Conservation (phyloP, 2,329 filamentous ascomycete species). For the Lasiodiplodia gonubiensis region DNA sequence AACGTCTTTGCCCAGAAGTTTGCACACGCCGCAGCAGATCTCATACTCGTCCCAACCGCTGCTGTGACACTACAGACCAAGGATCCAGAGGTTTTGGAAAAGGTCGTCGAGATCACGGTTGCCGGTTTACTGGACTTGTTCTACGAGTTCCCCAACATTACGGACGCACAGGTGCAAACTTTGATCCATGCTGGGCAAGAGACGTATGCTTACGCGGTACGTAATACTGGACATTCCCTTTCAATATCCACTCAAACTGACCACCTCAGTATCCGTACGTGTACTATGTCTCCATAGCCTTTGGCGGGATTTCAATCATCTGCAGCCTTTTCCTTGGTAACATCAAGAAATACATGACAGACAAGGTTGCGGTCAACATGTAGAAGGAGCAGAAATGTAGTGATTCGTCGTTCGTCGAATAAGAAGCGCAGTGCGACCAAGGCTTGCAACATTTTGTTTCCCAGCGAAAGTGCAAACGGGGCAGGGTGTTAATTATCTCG, state of each 20-base stretch:
- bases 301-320: conserved; percentile 23
- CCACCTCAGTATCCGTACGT: conserved; percentile 23
- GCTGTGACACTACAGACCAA: conserved; percentile 17
- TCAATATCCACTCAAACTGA: not conserved
- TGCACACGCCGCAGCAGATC: not conserved
- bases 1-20: conserved; percentile 33
- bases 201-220: conserved; percentile 19
- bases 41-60: conserved; percentile 11
- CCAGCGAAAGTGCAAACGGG: not conserved
- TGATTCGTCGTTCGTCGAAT: no score
- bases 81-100: not conserved
- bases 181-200: conserved; percentile 20
- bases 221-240: not conserved
- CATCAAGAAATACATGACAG: conserved; percentile 31
- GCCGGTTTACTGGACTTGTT: conserved; percentile 17
- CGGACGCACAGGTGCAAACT: not conserved
- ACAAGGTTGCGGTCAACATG: conserved; percentile 23
- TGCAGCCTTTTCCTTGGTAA: conserved; percentile 23
- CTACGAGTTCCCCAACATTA: conserved; percentile 20
- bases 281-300: conserved; percentile 27
- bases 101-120: conserved; percentile 21
- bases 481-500: no score
- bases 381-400: not conserved
- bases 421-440: no score
- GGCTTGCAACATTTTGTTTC: not conserved